Evolutionary conservation across 139 green algal species (phyloP).

Genomic region (Micractinium sp.): DNA sequence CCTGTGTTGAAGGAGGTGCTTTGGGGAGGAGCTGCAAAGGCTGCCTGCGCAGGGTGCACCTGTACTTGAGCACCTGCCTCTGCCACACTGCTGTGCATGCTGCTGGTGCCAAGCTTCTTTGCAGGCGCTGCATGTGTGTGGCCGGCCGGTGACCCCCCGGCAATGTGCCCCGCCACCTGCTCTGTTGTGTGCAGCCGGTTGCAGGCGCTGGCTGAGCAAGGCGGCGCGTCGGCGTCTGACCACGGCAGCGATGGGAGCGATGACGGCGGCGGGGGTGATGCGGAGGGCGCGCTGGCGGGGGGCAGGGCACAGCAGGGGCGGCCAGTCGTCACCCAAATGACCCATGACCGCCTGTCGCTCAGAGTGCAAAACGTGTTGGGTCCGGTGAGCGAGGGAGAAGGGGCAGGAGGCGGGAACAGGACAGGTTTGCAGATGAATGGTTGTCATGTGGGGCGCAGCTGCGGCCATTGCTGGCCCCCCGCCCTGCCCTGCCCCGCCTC

Average conservation of each 20-base stretch:
- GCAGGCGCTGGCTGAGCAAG: slow-evolving; percentile 5
- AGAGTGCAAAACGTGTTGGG: background rate
- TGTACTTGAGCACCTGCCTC: background rate
- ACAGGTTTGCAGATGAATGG: background rate
- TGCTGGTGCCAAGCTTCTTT: too few relatives aligned
- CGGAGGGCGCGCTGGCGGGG: background rate
- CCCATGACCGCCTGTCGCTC: background rate
- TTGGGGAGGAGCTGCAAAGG: background rate
- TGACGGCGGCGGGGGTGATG: background rate
- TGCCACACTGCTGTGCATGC: background rate
- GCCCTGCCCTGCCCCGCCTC: background rate
- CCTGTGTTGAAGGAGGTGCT: background rate
- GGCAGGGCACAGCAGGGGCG: background rate
- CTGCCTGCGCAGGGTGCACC: background rate
- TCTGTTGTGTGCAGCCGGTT: background rate
- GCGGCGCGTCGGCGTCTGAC: background rate
- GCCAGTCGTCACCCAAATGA: background rate
- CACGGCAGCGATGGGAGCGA: background rate
- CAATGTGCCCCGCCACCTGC: background rate
- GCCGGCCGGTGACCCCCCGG: too few relatives aligned
- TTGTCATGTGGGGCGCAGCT: background rate
- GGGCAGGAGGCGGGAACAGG: background rate
- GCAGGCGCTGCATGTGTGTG: too few relatives aligned
- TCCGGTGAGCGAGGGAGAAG: background rate
- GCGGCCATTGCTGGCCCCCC: background rate